phyloP scores from a whole-genome alignment of 2,329 filamentous ascomycete species.

The Aspergillus sp. region DNA sequence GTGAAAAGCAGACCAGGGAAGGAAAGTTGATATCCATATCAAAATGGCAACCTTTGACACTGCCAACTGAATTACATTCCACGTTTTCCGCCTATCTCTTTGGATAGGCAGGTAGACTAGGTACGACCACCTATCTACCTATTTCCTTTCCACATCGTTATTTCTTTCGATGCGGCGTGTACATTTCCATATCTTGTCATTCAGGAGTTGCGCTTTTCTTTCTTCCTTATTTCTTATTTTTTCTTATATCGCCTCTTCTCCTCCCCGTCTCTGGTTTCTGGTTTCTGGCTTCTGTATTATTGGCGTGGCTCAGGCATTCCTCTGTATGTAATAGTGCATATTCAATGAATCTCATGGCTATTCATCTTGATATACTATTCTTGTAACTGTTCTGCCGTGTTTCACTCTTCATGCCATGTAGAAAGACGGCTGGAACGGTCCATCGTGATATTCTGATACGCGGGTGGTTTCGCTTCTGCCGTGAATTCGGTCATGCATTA shows the following conservation, averaged over 20 bases:
- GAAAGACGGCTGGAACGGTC: not conserved
- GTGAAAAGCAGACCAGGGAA: not conserved
- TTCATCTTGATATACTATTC: slow-evolving; percentile 8
- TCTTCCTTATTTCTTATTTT: slow-evolving; percentile 10
- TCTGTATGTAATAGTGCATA: slow-evolving; percentile 28
- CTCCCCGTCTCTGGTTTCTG: slow-evolving; percentile 5
- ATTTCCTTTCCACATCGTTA: slow-evolving; percentile 3
- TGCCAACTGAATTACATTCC: not conserved
- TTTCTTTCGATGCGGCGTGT: slow-evolving; percentile 12
- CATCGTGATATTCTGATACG: too few relatives aligned
- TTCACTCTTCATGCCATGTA: not conserved
- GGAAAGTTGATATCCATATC: not conserved
- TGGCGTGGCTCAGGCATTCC: slow-evolving; percentile 17
- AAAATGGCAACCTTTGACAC: not conserved
- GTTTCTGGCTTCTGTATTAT: slow-evolving; percentile 9
- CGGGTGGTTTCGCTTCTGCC: too few relatives aligned
- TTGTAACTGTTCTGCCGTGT: not conserved
- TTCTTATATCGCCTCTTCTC: slow-evolving; percentile 17
- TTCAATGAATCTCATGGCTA: slow-evolving; percentile 29
- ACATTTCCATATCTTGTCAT: slow-evolving; percentile 16
- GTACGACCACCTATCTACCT: not conserved
- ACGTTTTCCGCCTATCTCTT: not conserved
- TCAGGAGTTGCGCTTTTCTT: slow-evolving; percentile 25
- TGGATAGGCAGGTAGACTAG: not conserved
- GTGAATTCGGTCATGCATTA: too few relatives aligned